Evolutionary conservation across 2,329 filamentous ascomycete genomes (phyloP), one percentile per base, ranked within the genome.

Genomic region (Aurifilum marmelostoma): DNA sequence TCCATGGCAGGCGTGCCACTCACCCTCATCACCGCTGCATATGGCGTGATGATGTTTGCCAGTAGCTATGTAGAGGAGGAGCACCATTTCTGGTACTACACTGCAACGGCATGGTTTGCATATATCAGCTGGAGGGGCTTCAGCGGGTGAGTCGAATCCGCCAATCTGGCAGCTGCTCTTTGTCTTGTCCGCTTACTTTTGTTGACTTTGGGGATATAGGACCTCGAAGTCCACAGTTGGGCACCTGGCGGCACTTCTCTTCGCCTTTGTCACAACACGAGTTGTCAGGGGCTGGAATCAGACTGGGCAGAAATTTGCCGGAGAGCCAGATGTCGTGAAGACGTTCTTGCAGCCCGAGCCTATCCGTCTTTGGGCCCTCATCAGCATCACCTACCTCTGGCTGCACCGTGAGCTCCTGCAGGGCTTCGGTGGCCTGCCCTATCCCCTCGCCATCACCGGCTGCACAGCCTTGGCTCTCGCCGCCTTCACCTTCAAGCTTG

Each of bases 71-170:
- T 99, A 2, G 96, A 99, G 79, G 96, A 99, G 80, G 96, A 99
- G 78, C 96, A 99, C 63, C 93, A 98, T 73, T 97, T 97, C 77
- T 99, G 96, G 96, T 98, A 99, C 80, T 98, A 95, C 94, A 81
- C 88, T 1, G 87, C 91, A 0, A 89, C 91, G 0, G 86, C 88
- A 8, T 97, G 92, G 92, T 76, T 91, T 41, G 79, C 83, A 1
- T 81, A 84, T 39, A 80, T 91, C 16, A 83, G 82, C 41, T 72
- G 86, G 56, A 84, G 82, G 73, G 80, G 81, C 75, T 80, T 83
- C 59, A 77, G 76, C 68, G 79, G 79, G 83, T 83, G 72, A 59
- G 75, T 59, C 32, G 4, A 50, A 68, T 69, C 11, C 63, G 18
- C 47, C 9, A 43, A 8, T 24, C 32, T 32, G 24, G 12, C n/a